A percentile compares a stretch with the other conserved stretches of the same genome.
These are phyloP conservation scores for Piloderma croceum DNA, from an alignment of 768 basidiomycete genomes.

Conservation along the genomic window DNA sequence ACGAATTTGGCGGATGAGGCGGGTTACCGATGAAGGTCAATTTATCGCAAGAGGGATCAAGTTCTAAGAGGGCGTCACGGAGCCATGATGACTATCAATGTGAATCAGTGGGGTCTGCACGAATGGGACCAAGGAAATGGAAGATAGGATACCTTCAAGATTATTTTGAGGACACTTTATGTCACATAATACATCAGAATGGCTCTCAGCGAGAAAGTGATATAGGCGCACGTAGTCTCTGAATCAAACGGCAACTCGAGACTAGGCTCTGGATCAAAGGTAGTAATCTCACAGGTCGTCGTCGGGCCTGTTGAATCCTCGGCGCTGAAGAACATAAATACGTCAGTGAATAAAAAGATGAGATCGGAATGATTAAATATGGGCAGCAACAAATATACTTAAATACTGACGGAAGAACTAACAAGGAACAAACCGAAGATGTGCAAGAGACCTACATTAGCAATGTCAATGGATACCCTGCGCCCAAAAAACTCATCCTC, in stretches of 20 bases:
- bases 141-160: conserved; percentile 60
- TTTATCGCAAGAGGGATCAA: conserved; percentile 84
- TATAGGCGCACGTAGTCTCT: conserved; percentile 46
- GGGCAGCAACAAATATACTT: no score
- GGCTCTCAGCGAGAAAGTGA: not conserved
- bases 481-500: conserved; percentile 76
- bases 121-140: not conserved
- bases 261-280: conserved; percentile 77
- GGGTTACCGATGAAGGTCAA: conserved; percentile 81
- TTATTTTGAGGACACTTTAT: conserved; percentile 69
- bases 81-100: conserved; percentile 78
- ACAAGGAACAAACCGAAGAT: no score
- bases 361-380: conserved; percentile 1
- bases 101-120: not conserved
- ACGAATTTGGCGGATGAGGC: conserved; percentile 24
- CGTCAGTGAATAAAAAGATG: not conserved
- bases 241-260: conserved; percentile 76
- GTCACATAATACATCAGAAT: conserved; percentile 1
- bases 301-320: conserved; percentile 79
- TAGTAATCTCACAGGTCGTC: conserved; percentile 81
- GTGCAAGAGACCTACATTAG: conserved; percentile 57
- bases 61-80: conserved; percentile 83
- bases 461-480: conserved; percentile 72
- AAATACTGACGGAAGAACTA: no score
- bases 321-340: conserved; percentile 37